These are phyloP conservation scores for Parascedosporium putredinis DNA, from an alignment of 2,329 filamentous ascomycete genomes.

Conservation along the genomic window DNA sequence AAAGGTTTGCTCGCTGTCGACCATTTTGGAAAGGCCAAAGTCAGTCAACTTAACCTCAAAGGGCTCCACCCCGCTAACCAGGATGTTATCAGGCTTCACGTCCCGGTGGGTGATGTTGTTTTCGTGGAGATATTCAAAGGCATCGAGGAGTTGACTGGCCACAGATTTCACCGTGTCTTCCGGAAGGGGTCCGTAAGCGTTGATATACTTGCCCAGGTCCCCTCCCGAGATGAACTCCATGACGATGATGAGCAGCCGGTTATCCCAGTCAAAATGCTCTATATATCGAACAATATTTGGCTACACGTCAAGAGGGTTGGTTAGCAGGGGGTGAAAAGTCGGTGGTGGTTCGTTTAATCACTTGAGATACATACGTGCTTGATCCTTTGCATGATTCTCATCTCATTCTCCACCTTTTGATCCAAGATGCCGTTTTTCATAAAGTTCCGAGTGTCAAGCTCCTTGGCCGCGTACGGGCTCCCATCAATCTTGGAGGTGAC, in stretches of 20 bases:
- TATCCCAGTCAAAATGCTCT: slow-evolving; percentile 73
- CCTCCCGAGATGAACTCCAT: slow-evolving; percentile 87
- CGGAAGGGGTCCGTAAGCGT: slow-evolving; percentile 47
- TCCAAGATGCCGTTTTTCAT: slow-evolving; percentile 87
- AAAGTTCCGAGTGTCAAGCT: slow-evolving; percentile 85
- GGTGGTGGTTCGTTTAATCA: neutral
- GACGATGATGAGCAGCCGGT: slow-evolving; percentile 84
- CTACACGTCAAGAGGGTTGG: slow-evolving; percentile 26
- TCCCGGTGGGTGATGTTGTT: slow-evolving; percentile 95
- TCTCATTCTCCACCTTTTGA: slow-evolving; percentile 90
- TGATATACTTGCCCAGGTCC: slow-evolving; percentile 68
- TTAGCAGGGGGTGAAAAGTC: neutral
- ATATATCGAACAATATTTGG: slow-evolving; percentile 86
- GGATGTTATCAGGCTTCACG: slow-evolving; percentile 95
- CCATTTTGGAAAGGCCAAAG: slow-evolving; percentile 92
- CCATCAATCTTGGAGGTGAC: slow-evolving; percentile 80
- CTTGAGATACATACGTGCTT: slow-evolving; percentile 54
- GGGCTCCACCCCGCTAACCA: slow-evolving; percentile 64
- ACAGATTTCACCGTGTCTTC: slow-evolving; percentile 64
- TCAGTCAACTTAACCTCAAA: slow-evolving; percentile 86
- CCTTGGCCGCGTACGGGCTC: slow-evolving; percentile 78
- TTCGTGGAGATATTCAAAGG: slow-evolving; percentile 75
- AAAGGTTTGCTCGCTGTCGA: slow-evolving; percentile 83
- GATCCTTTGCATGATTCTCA: slow-evolving; percentile 86
- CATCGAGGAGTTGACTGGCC: slow-evolving; percentile 66